These are phyloP conservation scores for Hibiscus tridactylites DNA, from an alignment of 345 rosid species.

Conservation along the genomic window DNA sequence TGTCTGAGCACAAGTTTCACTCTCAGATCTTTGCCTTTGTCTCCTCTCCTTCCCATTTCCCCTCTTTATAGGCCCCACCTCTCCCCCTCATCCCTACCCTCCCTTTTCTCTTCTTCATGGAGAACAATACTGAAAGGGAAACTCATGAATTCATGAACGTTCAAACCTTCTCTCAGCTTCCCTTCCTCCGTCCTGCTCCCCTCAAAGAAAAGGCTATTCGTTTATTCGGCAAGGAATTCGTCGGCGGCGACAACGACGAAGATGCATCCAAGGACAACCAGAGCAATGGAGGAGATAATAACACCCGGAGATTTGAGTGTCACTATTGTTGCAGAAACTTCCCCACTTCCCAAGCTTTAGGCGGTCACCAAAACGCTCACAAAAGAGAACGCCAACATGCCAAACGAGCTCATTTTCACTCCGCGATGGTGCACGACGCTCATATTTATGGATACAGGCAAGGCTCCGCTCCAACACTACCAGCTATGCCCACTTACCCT, in stretches of 20 bases:
- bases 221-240: slow-evolving; percentile 83
- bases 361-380: slow-evolving; percentile 99
- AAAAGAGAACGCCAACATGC: slow-evolving; percentile 96
- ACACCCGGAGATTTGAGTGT: slow-evolving; percentile 71
- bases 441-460: slow-evolving; percentile 49
- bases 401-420: slow-evolving; percentile 71
- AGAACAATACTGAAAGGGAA: slow-evolving; percentile 24
- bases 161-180: slow-evolving; percentile 48
- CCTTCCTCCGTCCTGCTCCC: slow-evolving; percentile 59
- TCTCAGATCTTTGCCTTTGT: not conserved
- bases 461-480: slow-evolving; percentile 22
- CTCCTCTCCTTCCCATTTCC: not conserved
- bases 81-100: not conserved
- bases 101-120: slow-evolving; percentile 8
- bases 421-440: slow-evolving; percentile 48
- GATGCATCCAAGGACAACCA: slow-evolving; percentile 21
- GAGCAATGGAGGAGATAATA: slow-evolving; percentile 24
- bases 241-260: slow-evolving; percentile 17
- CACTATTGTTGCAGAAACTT: slow-evolving; percentile 93
- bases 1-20: too few species aligned
- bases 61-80: not conserved
- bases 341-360: slow-evolving; percentile 97
- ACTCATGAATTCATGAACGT: slow-evolving; percentile 60
- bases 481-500: slow-evolving; percentile 32
- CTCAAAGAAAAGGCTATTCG: slow-evolving; percentile 48